Conservation (phyloP, 1,139 yeast species). For the Lodderomyces jiufengensis region DNA sequence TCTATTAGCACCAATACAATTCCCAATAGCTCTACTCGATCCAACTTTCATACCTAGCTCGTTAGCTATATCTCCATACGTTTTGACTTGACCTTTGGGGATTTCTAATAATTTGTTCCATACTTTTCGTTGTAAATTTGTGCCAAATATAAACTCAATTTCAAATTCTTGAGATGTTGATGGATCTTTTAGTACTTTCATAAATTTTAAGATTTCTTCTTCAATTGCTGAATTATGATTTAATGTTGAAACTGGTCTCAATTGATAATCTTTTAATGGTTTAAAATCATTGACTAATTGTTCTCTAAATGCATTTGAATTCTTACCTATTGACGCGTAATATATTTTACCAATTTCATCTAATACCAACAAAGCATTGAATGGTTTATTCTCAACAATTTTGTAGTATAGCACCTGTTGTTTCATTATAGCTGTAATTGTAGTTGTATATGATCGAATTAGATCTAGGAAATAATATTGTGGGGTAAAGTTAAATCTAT, state of each 20-base stretch:
- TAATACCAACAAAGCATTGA: constrained; percentile 17
- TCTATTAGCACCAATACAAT: constrained; percentile 23
- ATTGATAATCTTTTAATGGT: constrained; percentile 8
- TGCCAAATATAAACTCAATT: constrained; percentile 20
- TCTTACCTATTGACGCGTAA: constrained; percentile 22
- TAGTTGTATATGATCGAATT: no score
- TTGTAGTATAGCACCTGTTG: constrained; percentile 12
- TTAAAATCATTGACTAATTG: constrained; percentile 17
- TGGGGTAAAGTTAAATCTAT: no score
- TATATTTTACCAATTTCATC: constrained; percentile 18
- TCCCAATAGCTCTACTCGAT: constrained; percentile 22
- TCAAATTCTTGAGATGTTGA: constrained; percentile 8
- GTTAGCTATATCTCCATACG: constrained; percentile 18
- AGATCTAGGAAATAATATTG: no score
- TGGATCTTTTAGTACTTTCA: constrained; percentile 15
- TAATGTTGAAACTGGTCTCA: constrained; percentile 13
- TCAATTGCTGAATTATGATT: constrained; percentile 8
- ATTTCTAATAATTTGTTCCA: constrained; percentile 20
- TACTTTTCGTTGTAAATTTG: constrained; percentile 20
- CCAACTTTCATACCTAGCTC: constrained; percentile 15
- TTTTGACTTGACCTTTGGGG: constrained; percentile 15
- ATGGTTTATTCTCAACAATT: constrained; percentile 5
- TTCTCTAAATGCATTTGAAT: constrained; percentile 7
- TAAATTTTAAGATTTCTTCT: constrained; percentile 14
- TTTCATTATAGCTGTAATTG: no score